These are phyloP conservation scores for Cyberlindnera japonica DNA, from an alignment of 805 yeast genomes.

Conservation along the genomic window DNA sequence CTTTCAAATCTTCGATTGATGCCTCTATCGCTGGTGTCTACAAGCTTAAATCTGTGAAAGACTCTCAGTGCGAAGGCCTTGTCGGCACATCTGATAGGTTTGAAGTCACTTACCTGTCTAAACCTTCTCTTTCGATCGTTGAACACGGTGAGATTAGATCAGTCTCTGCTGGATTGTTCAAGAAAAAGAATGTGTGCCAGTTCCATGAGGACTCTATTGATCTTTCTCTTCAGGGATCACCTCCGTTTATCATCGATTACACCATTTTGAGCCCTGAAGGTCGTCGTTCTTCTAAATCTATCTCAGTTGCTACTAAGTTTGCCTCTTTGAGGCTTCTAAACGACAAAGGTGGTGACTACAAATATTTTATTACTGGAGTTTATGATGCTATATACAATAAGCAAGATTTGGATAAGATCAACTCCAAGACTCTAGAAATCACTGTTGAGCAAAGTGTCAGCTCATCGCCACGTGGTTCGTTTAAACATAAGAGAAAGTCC, in stretches of 20 bases:
- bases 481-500: constrained; percentile 43
- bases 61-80: constrained; percentile 49
- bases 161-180: constrained; percentile 25
- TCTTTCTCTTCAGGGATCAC: constrained; percentile 49
- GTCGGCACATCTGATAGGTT: constrained; percentile 35
- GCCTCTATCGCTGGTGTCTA: constrained; percentile 47
- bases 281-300: constrained; percentile 30
- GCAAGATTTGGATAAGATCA: constrained; percentile 31
- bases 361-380: constrained; percentile 55
- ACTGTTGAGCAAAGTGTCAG: constrained; percentile 50
- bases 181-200: constrained; percentile 43
- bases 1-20: constrained; percentile 33
- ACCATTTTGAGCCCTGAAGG: constrained; percentile 60
- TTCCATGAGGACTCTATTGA: constrained; percentile 46
- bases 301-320: constrained; percentile 50
- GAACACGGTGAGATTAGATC: constrained; percentile 30
- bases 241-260: constrained; percentile 71
- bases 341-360: constrained; percentile 55
- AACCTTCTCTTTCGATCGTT: constrained; percentile 41
- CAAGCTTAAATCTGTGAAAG: constrained; percentile 41
- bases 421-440: constrained; percentile 32
- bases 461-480: constrained; percentile 57
- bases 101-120: constrained; percentile 40
- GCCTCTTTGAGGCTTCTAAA: constrained; percentile 45
- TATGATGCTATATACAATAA: constrained; percentile 61